Base-by-base conservation (phyloP, 192 early-diverging fungal species). In the Podila clonocystis region DNA sequence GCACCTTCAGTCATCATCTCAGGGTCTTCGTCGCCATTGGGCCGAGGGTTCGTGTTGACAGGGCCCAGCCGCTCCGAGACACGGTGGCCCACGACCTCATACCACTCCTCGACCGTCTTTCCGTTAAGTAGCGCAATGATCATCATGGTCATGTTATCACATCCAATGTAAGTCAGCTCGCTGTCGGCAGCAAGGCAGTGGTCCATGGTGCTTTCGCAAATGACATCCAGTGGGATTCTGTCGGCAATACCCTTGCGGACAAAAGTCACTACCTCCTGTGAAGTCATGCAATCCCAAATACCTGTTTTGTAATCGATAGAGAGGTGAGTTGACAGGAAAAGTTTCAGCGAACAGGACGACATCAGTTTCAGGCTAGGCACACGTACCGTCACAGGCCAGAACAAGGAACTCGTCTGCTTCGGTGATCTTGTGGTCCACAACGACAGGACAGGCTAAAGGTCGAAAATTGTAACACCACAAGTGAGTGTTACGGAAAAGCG, bases 71-170 rank as follows among this genome's bases (percentile, higher is more conserved):
- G 62, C 20, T 70, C 50, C 20, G 74, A 65, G 19, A 84, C 65
- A 24, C 82, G 80, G 28, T 52, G 9, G 24, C 48, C 65, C 58
- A 91, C 79, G 75, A 82, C 82, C 34, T 84, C 67, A 36, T 89
- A 84, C 97, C 97, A 99, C 82, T 96, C 88, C 2, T 94, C 90
- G 65, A 87, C 80, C 38, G 87, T 88, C 70, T 87, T 91, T 50
- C 95, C 95, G 70, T 94, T 88, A 68, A 98, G 87, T 33, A 98
- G 72, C 6, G 88, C 98, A 15, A 96, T 89, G 50, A 99, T 95
- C 28, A 98, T 85, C 28, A 98, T 91, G 2, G 98, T 98, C 98
- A 99, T 99, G 87, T 99, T 99, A 84, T 99, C 98, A 83, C 97
- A 98, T 22, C 98, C 98, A 24, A 99, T 90, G 26, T 94, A 93